phyloP scores from a whole-genome alignment of 2,329 filamentous ascomycete genomes.

The Sordariomycetes sp. region DNA sequence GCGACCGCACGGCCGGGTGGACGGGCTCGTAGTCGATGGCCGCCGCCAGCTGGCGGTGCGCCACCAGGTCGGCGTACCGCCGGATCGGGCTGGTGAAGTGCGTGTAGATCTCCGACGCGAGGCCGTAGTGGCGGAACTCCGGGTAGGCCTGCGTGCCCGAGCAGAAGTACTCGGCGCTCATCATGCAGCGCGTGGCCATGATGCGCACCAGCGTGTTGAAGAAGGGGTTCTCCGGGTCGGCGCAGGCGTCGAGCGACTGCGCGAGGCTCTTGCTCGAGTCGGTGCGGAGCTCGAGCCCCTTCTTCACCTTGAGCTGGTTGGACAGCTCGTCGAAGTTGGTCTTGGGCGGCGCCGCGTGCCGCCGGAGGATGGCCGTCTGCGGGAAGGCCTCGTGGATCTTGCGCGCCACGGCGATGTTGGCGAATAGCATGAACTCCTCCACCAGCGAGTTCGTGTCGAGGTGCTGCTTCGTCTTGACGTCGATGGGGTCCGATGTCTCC shows the following conservation, averaged over 20 bases:
- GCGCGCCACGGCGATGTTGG: constrained; percentile 86
- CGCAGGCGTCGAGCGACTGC: constrained; percentile 78
- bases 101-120: constrained; percentile 94
- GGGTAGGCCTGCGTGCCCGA: constrained; percentile 86
- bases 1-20: constrained; percentile 71
- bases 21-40: constrained; percentile 87
- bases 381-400: constrained; percentile 89
- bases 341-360: constrained; percentile 84
- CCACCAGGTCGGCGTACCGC: constrained; percentile 92
- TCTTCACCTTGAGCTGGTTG: constrained; percentile 83
- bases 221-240: constrained; percentile 74
- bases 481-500: constrained; percentile 90
- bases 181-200: constrained; percentile 98
- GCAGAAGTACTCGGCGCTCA: constrained; percentile 97
- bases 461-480: constrained; percentile 89
- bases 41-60: constrained; percentile 87
- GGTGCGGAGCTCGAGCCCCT: constrained; percentile 65
- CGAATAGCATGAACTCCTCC: constrained; percentile 98
- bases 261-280: constrained; percentile 91
- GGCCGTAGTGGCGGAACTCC: constrained; percentile 93
- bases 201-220: constrained; percentile 98
- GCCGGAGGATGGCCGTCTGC: constrained; percentile 86
- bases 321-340: constrained; percentile 93
- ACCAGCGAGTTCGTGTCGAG: constrained; percentile 96
- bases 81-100: constrained; percentile 97